phyloP scores from a whole-genome alignment of 768 basidiomycete genomes.

The Tylopilus felleus region DNA sequence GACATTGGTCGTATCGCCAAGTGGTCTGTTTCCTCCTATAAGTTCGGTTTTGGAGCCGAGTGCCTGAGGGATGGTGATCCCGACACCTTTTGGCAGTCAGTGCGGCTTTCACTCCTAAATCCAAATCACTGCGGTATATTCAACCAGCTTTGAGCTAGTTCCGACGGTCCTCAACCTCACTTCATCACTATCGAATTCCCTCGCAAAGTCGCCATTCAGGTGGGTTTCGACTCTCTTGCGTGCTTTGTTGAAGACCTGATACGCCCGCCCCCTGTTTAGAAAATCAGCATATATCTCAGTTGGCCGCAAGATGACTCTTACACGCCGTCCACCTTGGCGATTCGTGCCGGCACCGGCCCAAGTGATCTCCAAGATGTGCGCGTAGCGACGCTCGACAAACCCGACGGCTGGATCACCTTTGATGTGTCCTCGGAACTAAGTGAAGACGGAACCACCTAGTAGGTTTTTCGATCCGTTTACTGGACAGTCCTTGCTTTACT shows the following conservation, averaged over 20 bases:
- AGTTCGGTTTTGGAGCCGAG: slow-evolving; percentile 94
- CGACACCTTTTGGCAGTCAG: slow-evolving; percentile 98
- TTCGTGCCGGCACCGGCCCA: slow-evolving; percentile 88
- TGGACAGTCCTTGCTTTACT: background rate
- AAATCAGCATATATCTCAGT: slow-evolving; percentile 82
- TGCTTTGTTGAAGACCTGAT: slow-evolving; percentile 1
- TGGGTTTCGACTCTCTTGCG: slow-evolving; percentile 33
- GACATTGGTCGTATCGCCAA: slow-evolving; percentile 86
- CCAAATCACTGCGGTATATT: background rate
- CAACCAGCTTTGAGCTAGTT: slow-evolving; percentile 40
- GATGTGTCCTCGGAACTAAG: slow-evolving; percentile 77
- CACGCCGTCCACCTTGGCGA: slow-evolving; percentile 86
- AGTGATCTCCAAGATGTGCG: slow-evolving; percentile 93
- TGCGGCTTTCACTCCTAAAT: slow-evolving; percentile 11
- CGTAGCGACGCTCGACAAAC: slow-evolving; percentile 80
- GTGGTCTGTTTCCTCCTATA: slow-evolving; percentile 96
- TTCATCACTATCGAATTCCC: slow-evolving; percentile 94
- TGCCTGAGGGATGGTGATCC: slow-evolving; percentile 86
- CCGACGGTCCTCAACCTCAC: slow-evolving; percentile 96
- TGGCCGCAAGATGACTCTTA: slow-evolving; percentile 92
- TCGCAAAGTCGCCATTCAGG: slow-evolving; percentile 84
- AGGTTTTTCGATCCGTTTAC: slow-evolving; percentile 28
- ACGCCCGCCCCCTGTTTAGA: slow-evolving; percentile 47
- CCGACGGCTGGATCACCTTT: slow-evolving; percentile 91
- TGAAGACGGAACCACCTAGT: slow-evolving; percentile 80